Conservation (phyloP, 768 basidiomycete species). For the Hypsizygus marmoreus region DNA sequence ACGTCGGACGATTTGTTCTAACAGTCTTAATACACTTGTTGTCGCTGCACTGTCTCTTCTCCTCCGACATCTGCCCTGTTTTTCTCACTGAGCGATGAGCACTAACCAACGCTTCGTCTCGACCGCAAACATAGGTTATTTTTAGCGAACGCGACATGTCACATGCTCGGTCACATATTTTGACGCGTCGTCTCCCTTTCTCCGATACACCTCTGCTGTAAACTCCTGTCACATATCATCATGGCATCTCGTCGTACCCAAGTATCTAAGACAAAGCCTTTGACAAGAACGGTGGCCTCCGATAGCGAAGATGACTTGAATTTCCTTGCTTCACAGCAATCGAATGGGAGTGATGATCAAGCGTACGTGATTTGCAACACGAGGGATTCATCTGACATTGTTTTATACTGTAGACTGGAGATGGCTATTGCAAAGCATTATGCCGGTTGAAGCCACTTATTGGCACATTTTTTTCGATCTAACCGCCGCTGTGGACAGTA, state of each 20-base stretch:
- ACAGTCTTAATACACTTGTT: too few relatives aligned
- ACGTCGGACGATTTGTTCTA: too few relatives aligned
- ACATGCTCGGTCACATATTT: neutral
- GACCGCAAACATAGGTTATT: neutral
- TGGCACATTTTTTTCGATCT: neutral
- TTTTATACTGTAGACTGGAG: conserved; percentile 11
- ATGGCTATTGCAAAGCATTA: conserved; percentile 17
- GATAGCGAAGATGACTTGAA: conserved; percentile 13
- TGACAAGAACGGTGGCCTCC: conserved; percentile 1
- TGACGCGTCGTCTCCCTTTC: neutral
- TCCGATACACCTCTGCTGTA: neutral
- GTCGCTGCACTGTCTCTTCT: too few relatives aligned
- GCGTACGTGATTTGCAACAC: conserved; percentile 6
- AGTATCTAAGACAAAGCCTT: conserved; percentile 2
- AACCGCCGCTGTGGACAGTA: conserved; percentile 6
- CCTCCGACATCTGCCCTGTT: too few relatives aligned
- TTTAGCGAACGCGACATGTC: neutral
- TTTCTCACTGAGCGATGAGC: too few relatives aligned
- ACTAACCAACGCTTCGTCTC: too few relatives aligned
- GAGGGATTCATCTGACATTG: neutral
- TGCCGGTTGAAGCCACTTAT: conserved; percentile 10
- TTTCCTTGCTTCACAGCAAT: conserved; percentile 19
- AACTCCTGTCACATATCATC: too few relatives aligned
- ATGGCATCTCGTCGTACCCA: conserved; percentile 10
- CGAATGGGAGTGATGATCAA: conserved; percentile 22